These are phyloP conservation scores for Cordyceps farinosa DNA, from an alignment of 2,329 filamentous ascomycete species.

Conservation along the genomic window DNA sequence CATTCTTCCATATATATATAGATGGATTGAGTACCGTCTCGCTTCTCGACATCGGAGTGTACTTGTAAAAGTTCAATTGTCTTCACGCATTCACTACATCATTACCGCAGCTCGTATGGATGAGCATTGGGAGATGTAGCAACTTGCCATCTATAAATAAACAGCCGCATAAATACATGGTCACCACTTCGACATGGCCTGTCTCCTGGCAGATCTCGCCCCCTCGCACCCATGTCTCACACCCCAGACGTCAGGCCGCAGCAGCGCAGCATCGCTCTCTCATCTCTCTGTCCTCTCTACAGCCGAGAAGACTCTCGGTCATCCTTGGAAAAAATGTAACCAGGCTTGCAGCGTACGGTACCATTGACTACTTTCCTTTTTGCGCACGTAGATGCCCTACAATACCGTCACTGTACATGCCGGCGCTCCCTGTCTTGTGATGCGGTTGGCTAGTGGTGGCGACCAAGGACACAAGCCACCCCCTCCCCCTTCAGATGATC, in stretches of 20 bases:
- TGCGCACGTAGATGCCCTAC: background rate
- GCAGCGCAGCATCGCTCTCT: background rate
- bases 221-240: background rate
- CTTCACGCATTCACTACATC: too few species aligned
- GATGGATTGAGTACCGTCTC: too few species aligned
- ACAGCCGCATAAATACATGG: too few species aligned
- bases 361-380: background rate
- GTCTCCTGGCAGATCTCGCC: too few species aligned
- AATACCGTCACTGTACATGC: background rate
- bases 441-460: background rate
- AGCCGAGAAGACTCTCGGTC: background rate
- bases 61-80: too few species aligned
- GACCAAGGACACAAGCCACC: background rate
- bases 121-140: too few species aligned
- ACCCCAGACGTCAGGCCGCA: background rate
- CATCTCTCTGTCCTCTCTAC: background rate
- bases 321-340: background rate
- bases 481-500: conserved; percentile 10
- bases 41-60: too few species aligned
- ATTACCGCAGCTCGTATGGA: too few species aligned
- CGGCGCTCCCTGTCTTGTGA: background rate
- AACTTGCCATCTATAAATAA: too few species aligned
- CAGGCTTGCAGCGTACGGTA: background rate
- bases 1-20: too few species aligned
- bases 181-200: too few species aligned